These are phyloP conservation scores for Quercus alba DNA, from an alignment of 306 rosid species.

Conservation along the genomic window DNA sequence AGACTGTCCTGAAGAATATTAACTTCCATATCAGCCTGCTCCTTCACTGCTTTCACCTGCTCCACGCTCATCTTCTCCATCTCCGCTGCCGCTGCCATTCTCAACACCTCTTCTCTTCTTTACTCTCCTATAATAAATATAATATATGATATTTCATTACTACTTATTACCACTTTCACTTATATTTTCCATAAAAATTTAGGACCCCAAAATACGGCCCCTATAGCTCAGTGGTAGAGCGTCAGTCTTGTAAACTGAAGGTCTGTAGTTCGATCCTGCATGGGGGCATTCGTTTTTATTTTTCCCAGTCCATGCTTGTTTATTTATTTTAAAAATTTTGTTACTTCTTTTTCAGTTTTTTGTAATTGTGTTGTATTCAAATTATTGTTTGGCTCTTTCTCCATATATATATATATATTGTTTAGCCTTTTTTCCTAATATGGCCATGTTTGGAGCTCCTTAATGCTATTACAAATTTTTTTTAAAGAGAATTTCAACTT, in stretches of 20 bases:
- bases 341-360: too few relatives aligned
- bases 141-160: background rate
- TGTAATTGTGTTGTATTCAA: too few relatives aligned
- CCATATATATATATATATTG: too few relatives aligned
- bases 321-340: too few relatives aligned
- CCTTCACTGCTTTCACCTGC: constrained; percentile 76
- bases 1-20: constrained; percentile 87
- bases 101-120: constrained; percentile 23
- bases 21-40: constrained; percentile 77
- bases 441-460: too few relatives aligned
- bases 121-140: constrained; percentile 35
- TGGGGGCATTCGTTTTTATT: background rate
- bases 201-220: background rate
- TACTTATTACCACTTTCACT: too few relatives aligned
- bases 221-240: constrained; percentile 20
- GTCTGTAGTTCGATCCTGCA: constrained; percentile 7
- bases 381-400: too few relatives aligned
- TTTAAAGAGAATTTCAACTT: too few relatives aligned
- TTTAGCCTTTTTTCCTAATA: too few relatives aligned
- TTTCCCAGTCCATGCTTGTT: too few relatives aligned
- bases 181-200: background rate
- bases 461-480: too few relatives aligned
- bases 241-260: constrained; percentile 17
- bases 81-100: constrained; percentile 23
- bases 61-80: constrained; percentile 85